Evolutionary conservation across 306 rosid species (phyloP), one percentile per base, ranked within the genome.

Genomic region (Ochetophila trinervis): DNA sequence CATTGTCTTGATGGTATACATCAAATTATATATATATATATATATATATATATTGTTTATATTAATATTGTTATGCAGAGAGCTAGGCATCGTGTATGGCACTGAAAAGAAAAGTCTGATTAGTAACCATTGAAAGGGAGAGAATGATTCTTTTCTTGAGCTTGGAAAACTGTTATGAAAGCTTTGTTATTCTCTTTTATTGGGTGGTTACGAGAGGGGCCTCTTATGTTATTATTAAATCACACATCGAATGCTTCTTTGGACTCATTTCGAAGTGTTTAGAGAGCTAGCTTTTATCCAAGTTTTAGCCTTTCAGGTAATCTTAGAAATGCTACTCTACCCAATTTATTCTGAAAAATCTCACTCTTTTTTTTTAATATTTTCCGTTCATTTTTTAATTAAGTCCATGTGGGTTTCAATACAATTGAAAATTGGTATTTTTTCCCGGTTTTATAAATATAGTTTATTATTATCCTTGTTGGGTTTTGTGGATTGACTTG

Each of bases 91-190:
- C 32, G 32, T 4, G 32, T 27, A 27, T 27, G 32, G 4, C 4
- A 57, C 56, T 75, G 66, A 55, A 11, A 47, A 60, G 32, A 52
- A n/a, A 37, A 20, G 12, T 36, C 30, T 11, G 55, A 59, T 45
- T 56, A 53, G 71, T 22, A 17, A 69, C 62, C 54, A 52, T 34
- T 51, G 66, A 56, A 54, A 70, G 74, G 6, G 37, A 71, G 60
- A 51, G 72, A 78, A 55, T 49, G 68, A 75, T 84, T 79, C 93
- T 73, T 80, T 84, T 30, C 83, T 79, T 81, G 76, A 62, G 74
- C 62, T 66, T 22, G 42, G 63, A 52, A 61, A 16, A 70, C 78
- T 32, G 77, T 80, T 65, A 6, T 12, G 63, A 54, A 68, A 40
- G 63, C 35, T 63, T 36, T 22, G 49, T 70, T 59, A 50, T 57